A percentile compares a stretch with the other conserved stretches of the same genome.
Evolutionary conservation across 805 yeast genomes (phyloP).

Genomic region (Nakazawaea ambrosiae): DNA sequence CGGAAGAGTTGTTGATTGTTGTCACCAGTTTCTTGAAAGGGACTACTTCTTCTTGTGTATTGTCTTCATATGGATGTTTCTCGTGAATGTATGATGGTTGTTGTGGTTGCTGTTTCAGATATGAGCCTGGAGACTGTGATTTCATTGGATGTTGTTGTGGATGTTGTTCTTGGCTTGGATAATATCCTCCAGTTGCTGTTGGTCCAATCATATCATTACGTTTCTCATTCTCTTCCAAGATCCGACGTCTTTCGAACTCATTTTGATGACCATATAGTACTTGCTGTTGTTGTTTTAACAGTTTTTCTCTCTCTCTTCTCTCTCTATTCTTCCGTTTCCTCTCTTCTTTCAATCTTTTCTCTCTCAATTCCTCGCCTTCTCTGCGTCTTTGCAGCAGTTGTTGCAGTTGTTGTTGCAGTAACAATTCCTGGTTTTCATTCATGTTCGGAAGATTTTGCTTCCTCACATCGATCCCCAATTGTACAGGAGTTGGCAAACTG

Average conservation of each 20-base stretch:
- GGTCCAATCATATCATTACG: not conserved
- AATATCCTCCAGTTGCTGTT: no score
- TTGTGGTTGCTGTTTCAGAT: conserved; percentile 5
- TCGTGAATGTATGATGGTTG: conserved; percentile 4
- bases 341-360: conserved; percentile 10
- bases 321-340: conserved; percentile 10
- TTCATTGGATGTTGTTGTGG: no score
- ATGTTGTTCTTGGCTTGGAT: no score
- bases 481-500: conserved; percentile 16
- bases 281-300: conserved; percentile 9
- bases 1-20: conserved; percentile 31
- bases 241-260: conserved; percentile 2
- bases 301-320: conserved; percentile 19
- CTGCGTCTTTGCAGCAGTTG: not conserved
- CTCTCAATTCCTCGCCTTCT: not conserved
- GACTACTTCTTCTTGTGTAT: conserved; percentile 2
- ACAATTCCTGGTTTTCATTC: no score
- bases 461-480: conserved; percentile 15
- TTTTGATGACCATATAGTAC: conserved; percentile 9
- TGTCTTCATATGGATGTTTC: not conserved
- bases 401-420: not conserved
- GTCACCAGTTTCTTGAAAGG: conserved; percentile 9
- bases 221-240: conserved; percentile 7
- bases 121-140: not conserved
- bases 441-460: conserved; percentile 16